Evolutionary conservation across 2,329 filamentous ascomycete species (phyloP), one percentile per base, ranked within the genome.

Genomic region (Nothomitra cinnamomea): DNA sequence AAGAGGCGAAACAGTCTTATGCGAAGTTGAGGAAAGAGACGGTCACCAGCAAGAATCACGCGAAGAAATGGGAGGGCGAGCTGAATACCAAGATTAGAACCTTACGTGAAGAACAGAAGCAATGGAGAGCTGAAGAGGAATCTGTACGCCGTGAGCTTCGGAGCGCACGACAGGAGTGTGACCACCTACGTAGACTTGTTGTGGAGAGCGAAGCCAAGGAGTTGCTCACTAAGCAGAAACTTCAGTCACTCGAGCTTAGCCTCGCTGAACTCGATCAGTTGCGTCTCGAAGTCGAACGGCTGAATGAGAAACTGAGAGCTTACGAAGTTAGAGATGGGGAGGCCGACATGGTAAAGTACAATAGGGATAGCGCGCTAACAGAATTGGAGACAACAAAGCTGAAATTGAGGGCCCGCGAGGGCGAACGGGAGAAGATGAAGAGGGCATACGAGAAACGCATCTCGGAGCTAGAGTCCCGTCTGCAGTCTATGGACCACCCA

Each of bases 1-100:
- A 84, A 54, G 84, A 87, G 54, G 80, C 83, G 1, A 85, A 85
- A 61, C 79, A 82, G 59, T 71, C 77, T 1, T 83, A 86, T 64
- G 72, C 78, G 56, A 81, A 85, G 61, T 75, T 83, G 51, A 82
- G 80, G 60, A 83, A 79, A 58, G 85, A 89, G 60, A 80, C 79
- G 0, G 79, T 86, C 56, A 83, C 80, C 59, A 82, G 82, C 45
- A 79, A 85, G 35, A 79, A 76, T 40, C 76, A 88, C 59, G 77
- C 82, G 1, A 86, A 86, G 67, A 89, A 86, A 63, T 85, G 84
- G 77, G 86, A 90, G 61, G 77, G 74, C 1, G 82, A 87, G 59
- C 71, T 88, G 32, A 78, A 76, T 50, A 72, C 72, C 52, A 87
- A 85, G 65, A 69, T 88, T 43, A 76, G 78, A 57, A 69, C 70